phyloP scores from a whole-genome alignment of 129 eudicot genomes.

The Glebionis coronaria region DNA sequence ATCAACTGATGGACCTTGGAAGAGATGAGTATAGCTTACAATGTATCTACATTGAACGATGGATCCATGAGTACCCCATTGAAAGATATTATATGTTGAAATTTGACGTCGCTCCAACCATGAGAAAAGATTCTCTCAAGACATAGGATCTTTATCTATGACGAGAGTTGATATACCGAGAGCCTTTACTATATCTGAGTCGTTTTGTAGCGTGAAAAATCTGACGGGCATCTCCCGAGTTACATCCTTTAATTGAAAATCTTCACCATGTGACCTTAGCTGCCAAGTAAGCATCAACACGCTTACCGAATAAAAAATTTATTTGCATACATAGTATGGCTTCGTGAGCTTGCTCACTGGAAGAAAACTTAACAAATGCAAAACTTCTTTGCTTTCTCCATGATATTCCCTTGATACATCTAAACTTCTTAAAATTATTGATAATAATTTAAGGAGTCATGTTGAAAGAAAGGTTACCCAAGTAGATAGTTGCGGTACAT shows the following conservation, averaged over 20 bases:
- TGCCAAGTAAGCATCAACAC: too few species aligned
- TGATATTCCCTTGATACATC: neutral
- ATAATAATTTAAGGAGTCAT: neutral
- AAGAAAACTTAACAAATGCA: neutral
- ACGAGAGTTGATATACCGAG: neutral
- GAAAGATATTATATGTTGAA: neutral
- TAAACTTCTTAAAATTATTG: too few species aligned
- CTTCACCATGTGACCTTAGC: neutral
- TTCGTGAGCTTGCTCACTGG: neutral
- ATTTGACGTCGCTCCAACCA: neutral
- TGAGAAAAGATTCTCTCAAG: neutral
- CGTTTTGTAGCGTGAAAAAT: neutral
- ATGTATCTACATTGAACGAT: neutral
- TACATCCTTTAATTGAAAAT: neutral
- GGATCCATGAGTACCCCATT: neutral
- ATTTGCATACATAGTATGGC: neutral
- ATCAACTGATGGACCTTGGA: neutral
- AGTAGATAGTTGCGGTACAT: too few species aligned
- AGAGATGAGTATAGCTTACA: neutral
- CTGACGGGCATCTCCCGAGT: neutral
- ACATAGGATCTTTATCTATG: neutral
- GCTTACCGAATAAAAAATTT: too few species aligned
- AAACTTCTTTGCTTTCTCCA: neutral
- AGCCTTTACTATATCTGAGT: neutral
- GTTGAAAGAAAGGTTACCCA: neutral